Evolutionary conservation across 2,329 filamentous ascomycete species (phyloP).

Genomic region (Cercospora sp.): DNA sequence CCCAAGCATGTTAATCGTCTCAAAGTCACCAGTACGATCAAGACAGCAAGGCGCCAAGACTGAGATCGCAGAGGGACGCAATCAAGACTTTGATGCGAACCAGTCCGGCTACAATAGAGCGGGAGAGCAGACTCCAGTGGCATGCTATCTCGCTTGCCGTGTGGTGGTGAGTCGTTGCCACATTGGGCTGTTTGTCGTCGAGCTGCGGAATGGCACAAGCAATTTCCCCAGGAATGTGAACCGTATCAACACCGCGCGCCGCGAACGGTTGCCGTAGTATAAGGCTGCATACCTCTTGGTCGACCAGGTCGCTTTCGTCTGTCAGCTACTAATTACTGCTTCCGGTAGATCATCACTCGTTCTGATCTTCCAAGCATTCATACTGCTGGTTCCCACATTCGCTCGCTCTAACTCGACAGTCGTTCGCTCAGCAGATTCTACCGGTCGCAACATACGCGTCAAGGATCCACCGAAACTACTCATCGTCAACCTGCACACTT

Average conservation of each 20-base stretch:
- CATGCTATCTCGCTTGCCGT: slow-evolving; percentile 19
- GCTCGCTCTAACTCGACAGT: slow-evolving; percentile 17
- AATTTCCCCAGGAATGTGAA: slow-evolving; percentile 26
- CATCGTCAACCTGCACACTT: slow-evolving; percentile 1
- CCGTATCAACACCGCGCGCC: slow-evolving; percentile 22
- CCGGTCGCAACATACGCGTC: slow-evolving; percentile 2
- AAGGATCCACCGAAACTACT: neutral
- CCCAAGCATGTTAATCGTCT: neutral
- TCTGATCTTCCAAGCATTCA: slow-evolving; percentile 21
- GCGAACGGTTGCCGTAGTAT: slow-evolving; percentile 26
- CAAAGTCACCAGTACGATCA: neutral
- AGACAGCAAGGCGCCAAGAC: neutral
- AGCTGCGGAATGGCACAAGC: slow-evolving; percentile 19
- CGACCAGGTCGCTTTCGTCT: slow-evolving; percentile 23
- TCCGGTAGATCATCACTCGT: slow-evolving; percentile 26
- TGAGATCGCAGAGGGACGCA: neutral
- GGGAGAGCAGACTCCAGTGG: neutral
- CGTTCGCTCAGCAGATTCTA: slow-evolving; percentile 16
- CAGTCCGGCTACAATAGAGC: neutral
- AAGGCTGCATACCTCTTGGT: slow-evolving; percentile 25
- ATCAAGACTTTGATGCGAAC: neutral
- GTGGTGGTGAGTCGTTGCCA: slow-evolving; percentile 7
- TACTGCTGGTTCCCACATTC: slow-evolving; percentile 19
- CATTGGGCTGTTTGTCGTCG: slow-evolving; percentile 18
- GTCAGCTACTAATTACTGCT: slow-evolving; percentile 26